phyloP scores from a whole-genome alignment of 441 rosid genomes.

The Erodium chrysanthum region DNA sequence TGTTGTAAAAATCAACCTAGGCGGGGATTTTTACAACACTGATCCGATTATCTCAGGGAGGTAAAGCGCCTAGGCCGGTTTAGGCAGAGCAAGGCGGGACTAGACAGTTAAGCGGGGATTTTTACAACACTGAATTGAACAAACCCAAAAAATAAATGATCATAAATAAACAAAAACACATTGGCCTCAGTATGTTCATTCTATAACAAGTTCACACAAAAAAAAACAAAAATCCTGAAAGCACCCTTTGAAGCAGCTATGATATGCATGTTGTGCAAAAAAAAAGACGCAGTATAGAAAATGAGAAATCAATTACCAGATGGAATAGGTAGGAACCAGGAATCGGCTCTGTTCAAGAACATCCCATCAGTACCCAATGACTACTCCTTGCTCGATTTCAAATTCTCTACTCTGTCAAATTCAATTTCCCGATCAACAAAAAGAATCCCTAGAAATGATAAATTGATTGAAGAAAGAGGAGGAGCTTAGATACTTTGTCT shows the following conservation, averaged over 20 bases:
- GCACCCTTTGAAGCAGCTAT: not conserved
- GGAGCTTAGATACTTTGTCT: not conserved
- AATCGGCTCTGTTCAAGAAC: not conserved
- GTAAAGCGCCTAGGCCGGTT: no score
- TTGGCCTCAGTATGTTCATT: not conserved
- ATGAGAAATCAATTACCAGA: not conserved
- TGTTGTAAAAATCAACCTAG: no score
- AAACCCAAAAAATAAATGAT: not conserved
- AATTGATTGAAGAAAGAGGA: not conserved
- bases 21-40: no score
- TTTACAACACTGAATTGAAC: no score
- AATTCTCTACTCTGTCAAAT: not conserved
- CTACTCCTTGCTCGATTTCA: not conserved
- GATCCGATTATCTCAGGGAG: no score
- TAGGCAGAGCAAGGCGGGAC: no score
- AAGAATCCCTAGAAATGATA: not conserved
- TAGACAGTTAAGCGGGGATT: no score
- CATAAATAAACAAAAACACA: not conserved
- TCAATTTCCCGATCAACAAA: not conserved
- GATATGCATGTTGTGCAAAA: no score
- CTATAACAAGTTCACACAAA: no score
- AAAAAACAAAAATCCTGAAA: no score
- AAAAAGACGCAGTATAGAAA: not conserved
- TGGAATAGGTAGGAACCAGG: not conserved
- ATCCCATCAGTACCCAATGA: not conserved